phyloP scores from a whole-genome alignment of 2,329 filamentous ascomycete species.

The Trichothecium sympodiale region DNA sequence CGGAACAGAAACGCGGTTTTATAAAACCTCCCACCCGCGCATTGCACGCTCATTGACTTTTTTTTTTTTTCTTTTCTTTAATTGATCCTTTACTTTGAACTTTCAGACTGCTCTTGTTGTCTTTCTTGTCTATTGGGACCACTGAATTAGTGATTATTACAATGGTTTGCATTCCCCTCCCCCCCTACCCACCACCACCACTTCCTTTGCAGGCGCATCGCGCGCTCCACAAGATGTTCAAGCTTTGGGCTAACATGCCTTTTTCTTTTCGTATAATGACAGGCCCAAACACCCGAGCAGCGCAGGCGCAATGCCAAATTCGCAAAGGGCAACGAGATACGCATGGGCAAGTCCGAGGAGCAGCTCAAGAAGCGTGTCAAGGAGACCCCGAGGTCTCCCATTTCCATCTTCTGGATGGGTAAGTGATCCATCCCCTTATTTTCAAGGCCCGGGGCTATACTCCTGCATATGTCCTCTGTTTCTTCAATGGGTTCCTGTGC shows the following conservation, averaged over 20 bases:
- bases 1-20: no score
- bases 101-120: no score
- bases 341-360: constrained; percentile 62
- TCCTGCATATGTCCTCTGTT: background rate
- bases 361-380: constrained; percentile 51
- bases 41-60: no score
- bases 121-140: no score
- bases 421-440: constrained; percentile 15
- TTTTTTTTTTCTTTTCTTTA: no score
- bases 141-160: no score
- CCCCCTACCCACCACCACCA: no score
- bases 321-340: constrained; percentile 58
- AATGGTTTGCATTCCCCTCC: no score
- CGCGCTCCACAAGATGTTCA: background rate
- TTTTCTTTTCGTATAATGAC: no score
- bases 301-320: constrained; percentile 73
- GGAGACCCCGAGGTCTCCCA: constrained; percentile 45
- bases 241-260: background rate
- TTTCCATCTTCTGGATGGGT: constrained; percentile 56
- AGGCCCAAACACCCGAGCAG: constrained; percentile 81
- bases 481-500: background rate
- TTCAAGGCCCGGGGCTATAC: constrained; percentile 1
- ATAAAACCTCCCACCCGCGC: no score
- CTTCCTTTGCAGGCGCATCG: no score
- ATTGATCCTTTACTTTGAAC: no score